phyloP scores from a whole-genome alignment of 345 rosid species.

The Salix caprea region DNA sequence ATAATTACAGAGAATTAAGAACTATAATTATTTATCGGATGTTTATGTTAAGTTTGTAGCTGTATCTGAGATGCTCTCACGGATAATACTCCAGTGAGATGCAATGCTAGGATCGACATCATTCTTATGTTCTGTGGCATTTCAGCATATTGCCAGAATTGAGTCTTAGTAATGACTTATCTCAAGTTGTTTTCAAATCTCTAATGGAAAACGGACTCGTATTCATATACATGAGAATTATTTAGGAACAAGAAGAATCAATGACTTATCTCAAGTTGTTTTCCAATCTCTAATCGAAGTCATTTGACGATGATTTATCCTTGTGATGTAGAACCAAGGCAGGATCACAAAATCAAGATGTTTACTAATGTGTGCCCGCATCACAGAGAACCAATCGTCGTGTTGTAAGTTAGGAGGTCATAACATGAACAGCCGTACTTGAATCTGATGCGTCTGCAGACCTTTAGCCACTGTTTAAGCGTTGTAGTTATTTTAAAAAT shows the following conservation, averaged over 20 bases:
- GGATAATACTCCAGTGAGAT: not conserved
- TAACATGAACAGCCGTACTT: not conserved
- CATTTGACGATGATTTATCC: not conserved
- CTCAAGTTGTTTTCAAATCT: not conserved
- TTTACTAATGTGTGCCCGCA: no score
- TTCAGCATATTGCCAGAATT: no score
- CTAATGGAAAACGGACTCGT: not conserved
- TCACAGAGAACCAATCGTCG: not conserved
- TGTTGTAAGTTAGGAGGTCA: not conserved
- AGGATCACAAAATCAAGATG: no score
- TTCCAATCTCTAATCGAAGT: no score
- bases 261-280: no score
- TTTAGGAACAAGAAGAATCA: no score
- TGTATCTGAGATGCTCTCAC: not conserved
- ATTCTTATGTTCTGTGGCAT: no score
- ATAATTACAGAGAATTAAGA: constrained; percentile 15
- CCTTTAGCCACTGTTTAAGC: not conserved
- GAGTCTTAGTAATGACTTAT: not conserved
- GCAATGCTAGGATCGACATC: not conserved
- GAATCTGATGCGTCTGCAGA: not conserved
- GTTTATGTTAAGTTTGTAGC: not conserved
- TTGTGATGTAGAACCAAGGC: not conserved
- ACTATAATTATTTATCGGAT: constrained; percentile 10
- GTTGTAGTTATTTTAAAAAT: no score
- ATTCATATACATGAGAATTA: no score